These are phyloP conservation scores for Cocos nucifera DNA, from an alignment of 176 grass and related monocot genomes.

Conservation along the genomic window DNA sequence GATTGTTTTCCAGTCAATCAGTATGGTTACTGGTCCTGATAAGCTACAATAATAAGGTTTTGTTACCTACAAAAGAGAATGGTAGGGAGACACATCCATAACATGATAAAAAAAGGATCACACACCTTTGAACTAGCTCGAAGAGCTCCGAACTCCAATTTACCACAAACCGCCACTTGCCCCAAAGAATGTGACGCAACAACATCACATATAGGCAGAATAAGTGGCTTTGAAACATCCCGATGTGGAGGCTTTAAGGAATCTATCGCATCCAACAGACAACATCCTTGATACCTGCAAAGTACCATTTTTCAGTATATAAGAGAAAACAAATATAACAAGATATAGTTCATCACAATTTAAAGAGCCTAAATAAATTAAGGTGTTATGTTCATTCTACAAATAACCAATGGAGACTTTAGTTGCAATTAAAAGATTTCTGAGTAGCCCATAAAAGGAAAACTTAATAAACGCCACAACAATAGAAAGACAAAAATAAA, in stretches of 20 bases:
- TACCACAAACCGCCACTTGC: conserved; percentile 68
- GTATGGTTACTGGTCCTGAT: not conserved
- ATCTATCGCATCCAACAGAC: conserved; percentile 64
- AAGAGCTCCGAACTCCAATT: conserved; percentile 65
- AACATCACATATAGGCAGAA: conserved; percentile 84
- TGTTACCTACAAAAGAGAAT: not conserved
- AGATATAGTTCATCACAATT: too few species aligned
- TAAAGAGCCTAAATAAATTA: too few species aligned
- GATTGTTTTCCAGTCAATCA: not conserved
- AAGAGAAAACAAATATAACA: too few species aligned
- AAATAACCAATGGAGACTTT: too few species aligned
- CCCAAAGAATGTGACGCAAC: conserved; percentile 50
- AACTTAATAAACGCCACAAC: too few species aligned
- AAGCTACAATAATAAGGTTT: not conserved
- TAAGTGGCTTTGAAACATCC: conserved; percentile 58
- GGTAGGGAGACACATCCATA: not conserved
- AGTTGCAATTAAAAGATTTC: too few species aligned
- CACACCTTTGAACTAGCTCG: conserved; percentile 69
- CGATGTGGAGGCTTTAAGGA: conserved; percentile 36
- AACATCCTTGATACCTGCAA: conserved; percentile 59
- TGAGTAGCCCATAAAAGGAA: too few species aligned
- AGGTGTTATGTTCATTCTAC: too few species aligned
- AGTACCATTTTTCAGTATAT: not conserved
- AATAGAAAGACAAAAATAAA: too few species aligned
- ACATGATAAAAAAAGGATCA: conserved; percentile 5